Evolutionary conservation across 306 rosid species (phyloP).

Genomic region (Vigna angularis): DNA sequence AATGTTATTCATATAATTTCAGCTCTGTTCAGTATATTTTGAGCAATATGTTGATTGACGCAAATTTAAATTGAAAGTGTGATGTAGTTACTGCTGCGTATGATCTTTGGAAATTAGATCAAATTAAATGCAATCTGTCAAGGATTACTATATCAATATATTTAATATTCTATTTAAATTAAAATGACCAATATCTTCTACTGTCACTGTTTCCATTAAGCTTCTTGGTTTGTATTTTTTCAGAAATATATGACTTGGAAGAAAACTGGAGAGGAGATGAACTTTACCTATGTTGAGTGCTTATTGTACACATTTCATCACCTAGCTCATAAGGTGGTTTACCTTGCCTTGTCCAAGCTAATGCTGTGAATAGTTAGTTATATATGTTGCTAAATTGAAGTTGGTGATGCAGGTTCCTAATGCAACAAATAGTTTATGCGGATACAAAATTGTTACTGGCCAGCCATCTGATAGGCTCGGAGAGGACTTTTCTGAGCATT

Average conservation of each 20-base stretch:
- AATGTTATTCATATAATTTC: background rate
- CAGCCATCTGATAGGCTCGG: constrained; percentile 99
- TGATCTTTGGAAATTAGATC: constrained; percentile 17
- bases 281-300: constrained; percentile 95
- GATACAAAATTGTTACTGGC: constrained; percentile 96
- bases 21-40: constrained; percentile 5
- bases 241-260: constrained; percentile 93
- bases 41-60: background rate
- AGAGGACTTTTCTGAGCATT: constrained; percentile 86
- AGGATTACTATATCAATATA: background rate
- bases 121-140: constrained; percentile 2
- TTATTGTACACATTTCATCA: constrained; percentile 93
- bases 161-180: background rate
- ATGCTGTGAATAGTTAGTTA: constrained; percentile 21
- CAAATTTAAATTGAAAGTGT: constrained; percentile 6
- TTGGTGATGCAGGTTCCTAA: constrained; percentile 80
- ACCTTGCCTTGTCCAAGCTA: constrained; percentile 34
- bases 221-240: constrained; percentile 33
- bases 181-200: background rate
- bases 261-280: constrained; percentile 93
- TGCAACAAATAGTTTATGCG: constrained; percentile 97
- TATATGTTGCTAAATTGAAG: constrained; percentile 25
- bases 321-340: constrained; percentile 86
- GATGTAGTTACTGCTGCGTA: constrained; percentile 30
- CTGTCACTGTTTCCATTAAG: constrained; percentile 28